A percentile compares a stretch with the other conserved stretches of the same genome.
Conservation (phyloP, 2,329 filamentous ascomycete genomes). For the Verticillium nubilum region DNA sequence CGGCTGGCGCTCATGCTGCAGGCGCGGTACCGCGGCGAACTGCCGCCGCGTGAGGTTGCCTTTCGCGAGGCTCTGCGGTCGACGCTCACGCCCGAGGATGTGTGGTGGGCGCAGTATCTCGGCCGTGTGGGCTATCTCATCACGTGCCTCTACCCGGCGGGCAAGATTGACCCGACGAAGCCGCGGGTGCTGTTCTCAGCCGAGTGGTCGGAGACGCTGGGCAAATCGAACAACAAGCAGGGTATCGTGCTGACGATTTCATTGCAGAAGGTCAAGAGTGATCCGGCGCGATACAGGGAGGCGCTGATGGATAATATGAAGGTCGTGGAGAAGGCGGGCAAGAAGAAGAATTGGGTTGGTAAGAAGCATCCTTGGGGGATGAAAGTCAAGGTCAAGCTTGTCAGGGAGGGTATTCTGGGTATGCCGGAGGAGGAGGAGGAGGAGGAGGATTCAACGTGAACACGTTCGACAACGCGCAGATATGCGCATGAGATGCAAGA, state of each 20-base stretch:
- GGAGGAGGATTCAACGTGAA: too few species aligned
- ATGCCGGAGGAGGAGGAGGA: not conserved
- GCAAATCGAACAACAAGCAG: slow-evolving; percentile 30
- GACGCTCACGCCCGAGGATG: slow-evolving; percentile 46
- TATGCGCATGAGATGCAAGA: too few species aligned
- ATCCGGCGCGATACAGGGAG: slow-evolving; percentile 32
- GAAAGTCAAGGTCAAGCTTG: slow-evolving; percentile 27
- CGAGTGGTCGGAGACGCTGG: slow-evolving; percentile 33
- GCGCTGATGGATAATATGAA: slow-evolving; percentile 31
- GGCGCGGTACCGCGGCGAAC: slow-evolving; percentile 57
- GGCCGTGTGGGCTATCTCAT: slow-evolving; percentile 55
- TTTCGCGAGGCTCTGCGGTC: slow-evolving; percentile 48
- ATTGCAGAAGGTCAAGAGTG: slow-evolving; percentile 29
- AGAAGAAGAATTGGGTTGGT: slow-evolving; percentile 50
- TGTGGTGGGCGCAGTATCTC: slow-evolving; percentile 63
- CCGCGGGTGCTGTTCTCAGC: slow-evolving; percentile 33
- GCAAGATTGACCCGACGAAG: slow-evolving; percentile 33
- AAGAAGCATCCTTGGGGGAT: slow-evolving; percentile 28
- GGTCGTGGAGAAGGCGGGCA: slow-evolving; percentile 49
- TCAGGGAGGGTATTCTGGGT: slow-evolving; percentile 22
- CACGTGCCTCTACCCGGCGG: slow-evolving; percentile 56
- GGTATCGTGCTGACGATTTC: slow-evolving; percentile 37
- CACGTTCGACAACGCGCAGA: too few species aligned
- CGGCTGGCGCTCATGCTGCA: slow-evolving; percentile 58
- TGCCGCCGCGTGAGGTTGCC: slow-evolving; percentile 50